These are phyloP conservation scores for Blastosporella zonata DNA, from an alignment of 1,284 basidiomycete genomes.

Conservation along the genomic window DNA sequence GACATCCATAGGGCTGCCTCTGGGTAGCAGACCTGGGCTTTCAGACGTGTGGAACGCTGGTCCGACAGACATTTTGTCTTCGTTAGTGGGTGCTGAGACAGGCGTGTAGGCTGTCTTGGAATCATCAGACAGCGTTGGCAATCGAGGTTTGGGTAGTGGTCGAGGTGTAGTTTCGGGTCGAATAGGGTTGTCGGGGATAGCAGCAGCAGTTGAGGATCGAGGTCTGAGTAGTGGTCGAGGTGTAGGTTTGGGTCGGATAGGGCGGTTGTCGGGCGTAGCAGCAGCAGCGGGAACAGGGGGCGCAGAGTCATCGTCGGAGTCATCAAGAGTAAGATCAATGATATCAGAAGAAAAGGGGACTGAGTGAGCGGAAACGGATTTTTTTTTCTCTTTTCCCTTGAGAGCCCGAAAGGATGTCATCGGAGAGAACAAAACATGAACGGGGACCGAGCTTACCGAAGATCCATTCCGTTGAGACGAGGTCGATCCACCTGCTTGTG, in stretches of 20 bases:
- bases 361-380: neutral
- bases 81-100: neutral
- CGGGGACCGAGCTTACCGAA: neutral
- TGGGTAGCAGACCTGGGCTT: neutral
- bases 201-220: neutral
- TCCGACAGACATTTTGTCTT: neutral
- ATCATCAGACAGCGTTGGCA: no score
- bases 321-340: constrained; percentile 7
- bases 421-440: no score
- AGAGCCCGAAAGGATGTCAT: neutral
- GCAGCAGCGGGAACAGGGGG: neutral
- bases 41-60: neutral
- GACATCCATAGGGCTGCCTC: no score
- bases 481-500: neutral
- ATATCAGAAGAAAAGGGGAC: no score
- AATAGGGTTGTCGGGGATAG: neutral
- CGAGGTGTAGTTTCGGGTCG: constrained; percentile 3
- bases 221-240: constrained; percentile 4
- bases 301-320: constrained; percentile 2
- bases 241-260: neutral
- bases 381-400: neutral
- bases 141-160: constrained; percentile 4
- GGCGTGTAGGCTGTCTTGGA: no score
- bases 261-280: neutral
- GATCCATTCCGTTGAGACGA: neutral